phyloP scores from a whole-genome alignment of 2,329 filamentous ascomycete species.

The Fusarium sp. region DNA sequence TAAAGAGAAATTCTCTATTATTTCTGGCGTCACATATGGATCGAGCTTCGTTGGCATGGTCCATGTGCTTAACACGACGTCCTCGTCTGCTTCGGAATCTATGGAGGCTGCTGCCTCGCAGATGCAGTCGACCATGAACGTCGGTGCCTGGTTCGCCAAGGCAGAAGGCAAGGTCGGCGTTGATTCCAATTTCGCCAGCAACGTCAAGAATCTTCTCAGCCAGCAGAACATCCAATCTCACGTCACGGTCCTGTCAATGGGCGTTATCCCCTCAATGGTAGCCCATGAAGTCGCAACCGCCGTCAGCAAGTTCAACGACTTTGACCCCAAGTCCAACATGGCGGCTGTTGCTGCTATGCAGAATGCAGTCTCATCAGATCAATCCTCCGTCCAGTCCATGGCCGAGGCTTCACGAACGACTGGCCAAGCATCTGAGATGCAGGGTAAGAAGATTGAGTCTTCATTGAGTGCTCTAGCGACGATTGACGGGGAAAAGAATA shows the following conservation, averaged over 20 bases:
- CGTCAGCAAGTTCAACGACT: background rate
- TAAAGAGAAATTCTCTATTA: background rate
- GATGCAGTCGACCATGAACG: constrained; percentile 14
- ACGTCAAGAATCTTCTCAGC: constrained; percentile 29
- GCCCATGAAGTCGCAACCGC: background rate
- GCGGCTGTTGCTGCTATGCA: background rate
- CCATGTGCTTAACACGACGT: constrained; percentile 1
- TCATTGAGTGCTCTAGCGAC: background rate
- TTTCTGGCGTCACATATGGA: constrained; percentile 3
- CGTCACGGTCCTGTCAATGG: constrained; percentile 19
- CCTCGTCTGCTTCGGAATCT: background rate
- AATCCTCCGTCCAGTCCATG: background rate
- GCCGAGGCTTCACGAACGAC: background rate
- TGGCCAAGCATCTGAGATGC: background rate
- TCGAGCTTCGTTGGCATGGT: constrained; percentile 22
- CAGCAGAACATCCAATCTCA: constrained; percentile 27
- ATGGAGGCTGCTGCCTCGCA: background rate
- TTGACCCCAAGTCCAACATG: constrained; percentile 11
- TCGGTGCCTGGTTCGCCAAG: constrained; percentile 3
- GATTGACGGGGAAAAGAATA: constrained; percentile 12
- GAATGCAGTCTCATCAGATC: background rate
- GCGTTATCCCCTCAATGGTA: background rate
- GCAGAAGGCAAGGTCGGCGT: background rate
- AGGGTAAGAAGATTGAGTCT: background rate
- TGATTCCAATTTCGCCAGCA: constrained; percentile 7